These are phyloP conservation scores for Paramyrothecium roridum DNA, from an alignment of 2,329 filamentous ascomycete genomes.

Conservation along the genomic window DNA sequence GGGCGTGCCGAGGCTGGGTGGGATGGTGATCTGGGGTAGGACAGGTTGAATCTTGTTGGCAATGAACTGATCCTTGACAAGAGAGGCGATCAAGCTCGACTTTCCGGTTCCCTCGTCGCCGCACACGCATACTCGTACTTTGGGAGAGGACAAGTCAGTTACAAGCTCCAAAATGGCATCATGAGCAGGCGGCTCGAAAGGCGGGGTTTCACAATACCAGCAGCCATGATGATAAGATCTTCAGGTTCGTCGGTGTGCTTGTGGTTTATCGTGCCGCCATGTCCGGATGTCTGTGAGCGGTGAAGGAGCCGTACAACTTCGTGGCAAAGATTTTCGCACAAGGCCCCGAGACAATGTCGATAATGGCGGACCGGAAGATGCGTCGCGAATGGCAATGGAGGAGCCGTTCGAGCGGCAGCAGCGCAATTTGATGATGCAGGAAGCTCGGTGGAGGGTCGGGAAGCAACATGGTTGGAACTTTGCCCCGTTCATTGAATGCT, in stretches of 20 bases:
- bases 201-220: slow-evolving; percentile 12
- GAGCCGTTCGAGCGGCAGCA: too few relatives aligned
- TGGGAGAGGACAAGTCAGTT: slow-evolving; percentile 12
- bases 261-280: slow-evolving; percentile 14
- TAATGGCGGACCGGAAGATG: too few relatives aligned
- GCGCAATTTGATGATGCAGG: not conserved
- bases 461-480: not conserved
- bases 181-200: not conserved
- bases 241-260: slow-evolving; percentile 7
- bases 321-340: not conserved
- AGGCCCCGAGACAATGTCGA: too few relatives aligned
- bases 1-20: slow-evolving; percentile 86
- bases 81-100: slow-evolving; percentile 86
- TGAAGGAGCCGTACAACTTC: not conserved
- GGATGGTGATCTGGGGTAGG: slow-evolving; percentile 91
- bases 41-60: slow-evolving; percentile 93
- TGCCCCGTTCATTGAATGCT: not conserved
- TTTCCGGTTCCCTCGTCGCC: slow-evolving; percentile 96
- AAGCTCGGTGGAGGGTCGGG: not conserved
- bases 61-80: slow-evolving; percentile 97
- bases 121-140: slow-evolving; percentile 90
- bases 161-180: not conserved
- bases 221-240: slow-evolving; percentile 15
- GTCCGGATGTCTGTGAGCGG: slow-evolving; percentile 5
- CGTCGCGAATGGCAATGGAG: too few relatives aligned